Base-by-base conservation (phyloP, 257 asterid species). In the Solanum medicagineum region DNA sequence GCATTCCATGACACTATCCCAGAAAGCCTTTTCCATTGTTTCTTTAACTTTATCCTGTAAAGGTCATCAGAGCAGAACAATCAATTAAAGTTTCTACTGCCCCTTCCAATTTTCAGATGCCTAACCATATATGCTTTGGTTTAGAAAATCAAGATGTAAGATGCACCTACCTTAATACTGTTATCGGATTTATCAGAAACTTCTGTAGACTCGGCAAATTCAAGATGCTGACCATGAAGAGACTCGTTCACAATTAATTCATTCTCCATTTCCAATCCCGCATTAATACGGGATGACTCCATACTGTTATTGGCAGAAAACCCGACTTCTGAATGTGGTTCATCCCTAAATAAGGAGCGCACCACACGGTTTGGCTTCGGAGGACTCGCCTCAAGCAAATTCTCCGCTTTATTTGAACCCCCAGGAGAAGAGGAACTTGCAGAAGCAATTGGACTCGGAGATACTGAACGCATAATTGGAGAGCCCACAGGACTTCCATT, bases 1-100 rank as follows among this genome's bases (percentile, higher is more conserved):
- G 29, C 97, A 93, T 86, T 95, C 98, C 86, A 92, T 87, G 53
- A 97, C 85, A 83, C 93, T 94, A 89, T 97, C 99, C 99, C 99
- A 97, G 88, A 94, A 97, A 83, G 98, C 99, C 66, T 91, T 92
- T 92, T 92, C 94, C 98, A 97, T 92, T 3, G 94, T 87, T 85
- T 91, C 93, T 88, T 86, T 93, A 24, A 95, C 85, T 86, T 90
- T 92, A 86, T 84, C 93, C 99, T 97, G 93, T 84, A 87, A 59
- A 66, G 45, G 20, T 62, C 66, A 40, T 57, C 54, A 80, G 44
- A 20, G 68, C 59, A 42, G 19, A 81, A 73, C 22, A 29, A 63
- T 47, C 22, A 59, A 29, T 4, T 14, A 15, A 49, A 49, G 24
- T 17, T 15, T 40, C 47, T 4, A 44, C 70, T 11, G 40, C 54